Percentiles rank a stretch among this genome's conserved stretches.
Conservation (phyloP, 805 yeast species). For the Metschnikowia santaceciliae region DNA sequence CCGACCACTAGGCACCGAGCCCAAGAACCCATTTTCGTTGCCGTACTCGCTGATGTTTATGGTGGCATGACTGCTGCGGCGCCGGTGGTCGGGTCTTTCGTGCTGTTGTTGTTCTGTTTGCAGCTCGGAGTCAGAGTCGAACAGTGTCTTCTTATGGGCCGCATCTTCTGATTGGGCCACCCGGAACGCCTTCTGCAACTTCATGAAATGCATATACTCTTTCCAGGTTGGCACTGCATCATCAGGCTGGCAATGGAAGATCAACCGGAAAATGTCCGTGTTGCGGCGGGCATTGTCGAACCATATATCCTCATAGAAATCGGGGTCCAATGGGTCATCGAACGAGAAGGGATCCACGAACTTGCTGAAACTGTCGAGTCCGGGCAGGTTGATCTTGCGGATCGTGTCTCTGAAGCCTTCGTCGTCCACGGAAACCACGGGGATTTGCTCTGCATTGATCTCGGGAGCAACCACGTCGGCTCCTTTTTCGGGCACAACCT, state of each 20-base stretch:
- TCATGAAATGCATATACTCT: conserved; percentile 72
- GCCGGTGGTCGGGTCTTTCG: conserved; percentile 2
- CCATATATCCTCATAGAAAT: conserved; percentile 85
- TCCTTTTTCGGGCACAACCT: conserved; percentile 16
- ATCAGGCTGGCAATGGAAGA: conserved; percentile 95
- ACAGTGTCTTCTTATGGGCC: conserved; percentile 21
- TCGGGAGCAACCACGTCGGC: conserved; percentile 21
- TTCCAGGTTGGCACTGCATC: conserved; percentile 86
- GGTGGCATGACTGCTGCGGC: conserved; percentile 21
- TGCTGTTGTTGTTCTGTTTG: not conserved
- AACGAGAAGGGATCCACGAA: conserved; percentile 86
- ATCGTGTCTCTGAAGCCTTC: conserved; percentile 41
- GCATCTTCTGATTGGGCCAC: conserved; percentile 37
- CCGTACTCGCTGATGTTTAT: conserved; percentile 26
- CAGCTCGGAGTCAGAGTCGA: conserved; percentile 17
- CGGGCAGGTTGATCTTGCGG: conserved; percentile 35
- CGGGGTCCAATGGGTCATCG: conserved; percentile 80
- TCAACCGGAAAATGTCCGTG: conserved; percentile 73
- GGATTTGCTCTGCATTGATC: conserved; percentile 14
- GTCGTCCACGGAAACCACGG: conserved; percentile 41
- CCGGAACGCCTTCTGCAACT: conserved; percentile 54
- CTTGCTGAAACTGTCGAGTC: conserved; percentile 31
- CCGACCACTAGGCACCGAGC: conserved; percentile 19
- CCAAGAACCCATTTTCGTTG: conserved; percentile 34
- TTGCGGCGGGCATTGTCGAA: conserved; percentile 76